Conservation (phyloP, 768 basidiomycete genomes). For the Termitomyces eurrhizus region DNA sequence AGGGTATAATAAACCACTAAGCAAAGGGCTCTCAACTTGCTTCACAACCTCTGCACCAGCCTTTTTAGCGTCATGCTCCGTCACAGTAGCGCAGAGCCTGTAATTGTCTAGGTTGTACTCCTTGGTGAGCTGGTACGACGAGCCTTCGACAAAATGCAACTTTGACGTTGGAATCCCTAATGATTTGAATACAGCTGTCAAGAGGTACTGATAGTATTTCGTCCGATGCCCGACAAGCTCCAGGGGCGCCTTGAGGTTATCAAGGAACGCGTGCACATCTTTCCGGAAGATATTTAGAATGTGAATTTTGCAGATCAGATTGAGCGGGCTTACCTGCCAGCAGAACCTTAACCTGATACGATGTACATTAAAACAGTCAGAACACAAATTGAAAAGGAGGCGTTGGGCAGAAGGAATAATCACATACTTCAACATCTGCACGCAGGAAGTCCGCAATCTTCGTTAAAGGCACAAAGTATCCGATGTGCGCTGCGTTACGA, state of each 20-base stretch:
- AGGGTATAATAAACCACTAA: conserved; percentile 93
- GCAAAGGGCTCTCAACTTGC: conserved; percentile 86
- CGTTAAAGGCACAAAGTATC: conserved; percentile 91
- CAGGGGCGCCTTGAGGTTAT: conserved; percentile 93
- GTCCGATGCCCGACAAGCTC: conserved; percentile 87
- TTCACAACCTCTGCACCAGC: conserved; percentile 99
- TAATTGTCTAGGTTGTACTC: conserved; percentile 97
- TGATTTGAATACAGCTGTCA: conserved; percentile 80
- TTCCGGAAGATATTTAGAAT: background rate
- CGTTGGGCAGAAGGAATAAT: background rate
- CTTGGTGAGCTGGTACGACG: conserved; percentile 85
- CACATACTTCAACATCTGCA: conserved; percentile 78
- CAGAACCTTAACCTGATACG: conserved; percentile 63
- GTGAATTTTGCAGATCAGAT: background rate
- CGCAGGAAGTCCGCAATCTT: conserved; percentile 96
- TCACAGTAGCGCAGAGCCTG: conserved; percentile 84
- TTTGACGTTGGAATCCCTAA: conserved; percentile 88
- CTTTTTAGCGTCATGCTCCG: conserved; percentile 96
- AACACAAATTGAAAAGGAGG: background rate
- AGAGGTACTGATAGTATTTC: conserved; percentile 83
- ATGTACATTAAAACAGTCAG: background rate
- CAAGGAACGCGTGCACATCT: conserved; percentile 97
- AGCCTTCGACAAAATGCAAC: conserved; percentile 83
- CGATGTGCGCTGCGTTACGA: conserved; percentile 75
- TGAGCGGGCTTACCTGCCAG: conserved; percentile 56